phyloP scores from a whole-genome alignment of 1,139 yeast genomes.

The Hansenula anomala region DNA sequence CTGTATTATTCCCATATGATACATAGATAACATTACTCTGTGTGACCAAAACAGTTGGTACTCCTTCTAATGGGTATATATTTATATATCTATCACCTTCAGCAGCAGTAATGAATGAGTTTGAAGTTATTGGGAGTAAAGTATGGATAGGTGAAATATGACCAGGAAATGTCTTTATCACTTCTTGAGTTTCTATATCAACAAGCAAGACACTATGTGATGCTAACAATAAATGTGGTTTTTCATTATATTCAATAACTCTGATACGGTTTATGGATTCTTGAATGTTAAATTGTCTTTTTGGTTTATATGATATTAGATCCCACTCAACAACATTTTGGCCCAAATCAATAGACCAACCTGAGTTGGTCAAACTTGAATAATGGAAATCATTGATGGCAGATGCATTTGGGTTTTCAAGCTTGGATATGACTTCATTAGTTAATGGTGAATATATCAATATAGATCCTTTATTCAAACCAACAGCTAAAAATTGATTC shows the following conservation, averaged over 20 bases:
- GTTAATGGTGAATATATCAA: slow-evolving; percentile 65
- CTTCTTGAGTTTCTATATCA: slow-evolving; percentile 32
- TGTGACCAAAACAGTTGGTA: slow-evolving; percentile 55
- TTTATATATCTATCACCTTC: slow-evolving; percentile 75
- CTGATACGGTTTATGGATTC: slow-evolving; percentile 23
- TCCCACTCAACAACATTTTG: slow-evolving; percentile 69
- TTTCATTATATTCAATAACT: slow-evolving; percentile 32
- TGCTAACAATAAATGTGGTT: slow-evolving; percentile 52
- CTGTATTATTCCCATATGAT: slow-evolving; percentile 37
- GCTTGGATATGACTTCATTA: slow-evolving; percentile 47
- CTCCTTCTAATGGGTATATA: slow-evolving; percentile 46
- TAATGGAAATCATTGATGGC: slow-evolving; percentile 51
- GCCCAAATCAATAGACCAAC: slow-evolving; percentile 61
- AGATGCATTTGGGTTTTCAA: slow-evolving; percentile 46
- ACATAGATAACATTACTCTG: slow-evolving; percentile 51
- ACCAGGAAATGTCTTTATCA: slow-evolving; percentile 57
- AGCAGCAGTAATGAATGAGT: slow-evolving; percentile 62
- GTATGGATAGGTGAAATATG: slow-evolving; percentile 63
- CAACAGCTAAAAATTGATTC: slow-evolving; percentile 49
- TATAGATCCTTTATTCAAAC: slow-evolving; percentile 62
- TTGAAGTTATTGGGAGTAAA: slow-evolving; percentile 37
- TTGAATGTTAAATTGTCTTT: slow-evolving; percentile 38
- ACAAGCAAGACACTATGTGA: slow-evolving; percentile 58
- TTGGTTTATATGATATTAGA: slow-evolving; percentile 35
- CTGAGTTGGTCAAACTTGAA: slow-evolving; percentile 36